These are phyloP conservation scores for Nakaseomyces nivariensis DNA, from an alignment of 1,139 yeast genomes.

Conservation along the genomic window DNA sequence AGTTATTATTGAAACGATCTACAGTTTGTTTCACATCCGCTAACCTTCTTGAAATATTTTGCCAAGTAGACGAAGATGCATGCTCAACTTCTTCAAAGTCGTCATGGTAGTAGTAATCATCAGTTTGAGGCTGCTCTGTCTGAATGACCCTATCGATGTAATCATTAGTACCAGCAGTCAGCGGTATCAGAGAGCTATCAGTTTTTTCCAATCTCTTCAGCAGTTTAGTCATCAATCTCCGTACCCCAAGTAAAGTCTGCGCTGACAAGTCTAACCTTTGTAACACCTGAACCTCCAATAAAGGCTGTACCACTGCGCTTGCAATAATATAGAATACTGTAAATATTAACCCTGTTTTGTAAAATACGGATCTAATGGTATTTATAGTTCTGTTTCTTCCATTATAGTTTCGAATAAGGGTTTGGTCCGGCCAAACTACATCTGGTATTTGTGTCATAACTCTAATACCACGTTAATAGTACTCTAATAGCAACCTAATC, in stretches of 20 bases:
- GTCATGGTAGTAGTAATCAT: conserved; percentile 23
- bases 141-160: conserved; percentile 31
- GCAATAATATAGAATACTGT: conserved; percentile 18
- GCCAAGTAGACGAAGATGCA: conserved; percentile 25
- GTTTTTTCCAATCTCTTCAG: conserved; percentile 17
- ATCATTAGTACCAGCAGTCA: conserved; percentile 27
- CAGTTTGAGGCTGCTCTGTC: conserved; percentile 20
- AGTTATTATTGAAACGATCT: conserved; percentile 9
- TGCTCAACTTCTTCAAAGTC: conserved; percentile 12
- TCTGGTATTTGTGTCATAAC: not conserved
- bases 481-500: too few species aligned
- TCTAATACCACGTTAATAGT: too few species aligned
- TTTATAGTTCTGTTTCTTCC: conserved; percentile 13
- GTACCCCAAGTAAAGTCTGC: conserved; percentile 15
- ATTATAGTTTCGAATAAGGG: not conserved
- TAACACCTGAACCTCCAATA: conserved; percentile 23
- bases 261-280: conserved; percentile 25
- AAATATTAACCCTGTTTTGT: conserved; percentile 22
- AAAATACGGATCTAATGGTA: conserved; percentile 16
- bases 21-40: conserved; percentile 9
- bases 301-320: conserved; percentile 26
- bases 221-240: conserved; percentile 17
- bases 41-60: conserved; percentile 22
- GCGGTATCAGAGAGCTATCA: conserved; percentile 33
- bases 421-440: conserved; percentile 1